Evolutionary conservation across 2,329 filamentous ascomycete species (phyloP), one percentile per base, ranked within the genome.

Genomic region (Apiospora rasikravindrae): DNA sequence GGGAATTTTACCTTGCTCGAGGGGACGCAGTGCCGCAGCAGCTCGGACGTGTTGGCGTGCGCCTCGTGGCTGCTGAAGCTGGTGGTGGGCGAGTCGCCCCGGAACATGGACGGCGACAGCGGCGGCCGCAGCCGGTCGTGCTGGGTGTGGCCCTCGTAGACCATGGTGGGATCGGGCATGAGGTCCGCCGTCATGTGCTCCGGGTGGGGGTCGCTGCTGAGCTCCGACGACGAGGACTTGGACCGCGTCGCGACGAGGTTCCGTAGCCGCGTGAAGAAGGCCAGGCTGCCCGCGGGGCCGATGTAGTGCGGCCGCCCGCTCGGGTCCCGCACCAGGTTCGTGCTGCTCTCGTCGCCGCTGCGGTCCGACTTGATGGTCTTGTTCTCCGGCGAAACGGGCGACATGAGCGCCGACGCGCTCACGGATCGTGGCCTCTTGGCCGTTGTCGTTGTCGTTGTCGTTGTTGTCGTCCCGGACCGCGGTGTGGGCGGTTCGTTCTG

Each of bases 1-100:
- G 83, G 84, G 19, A 85, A 73, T 13, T 75, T 71, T 16, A 78
- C 73, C 53, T 51, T 42, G 19, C 74, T 76, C 8, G 74, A 73
- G 19, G 73, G 72, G 33, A 73, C 73, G 67, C 74, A 76, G 29
- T 76, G 73, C 8, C 74, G 72, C 71, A 74, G 72, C n/a, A 77
- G 74, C 33, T 76, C 75, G 6, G 75, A 70, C 19, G 73, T 73
- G 45, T 73, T 57, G 16, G 72, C 70, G 66, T 75, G 71, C 69
- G 73, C 47, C 29, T 69, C 68, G 19, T 19, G 45, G 33, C 49
- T 22, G 10, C 33, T 26, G 19, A 69, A 42, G 29, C 37, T 69
- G 29, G 68, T 51, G 3, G 68, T 69, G 5, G 75, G 75, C 26
- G 73, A 73, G 26, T 77, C 76, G 29, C 74, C 76, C 14, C 74